A percentile compares a stretch with the other conserved stretches of the same genome.
Conservation (phyloP, 495 filamentous ascomycete genomes). For the Barbatosphaeria neglecta region DNA sequence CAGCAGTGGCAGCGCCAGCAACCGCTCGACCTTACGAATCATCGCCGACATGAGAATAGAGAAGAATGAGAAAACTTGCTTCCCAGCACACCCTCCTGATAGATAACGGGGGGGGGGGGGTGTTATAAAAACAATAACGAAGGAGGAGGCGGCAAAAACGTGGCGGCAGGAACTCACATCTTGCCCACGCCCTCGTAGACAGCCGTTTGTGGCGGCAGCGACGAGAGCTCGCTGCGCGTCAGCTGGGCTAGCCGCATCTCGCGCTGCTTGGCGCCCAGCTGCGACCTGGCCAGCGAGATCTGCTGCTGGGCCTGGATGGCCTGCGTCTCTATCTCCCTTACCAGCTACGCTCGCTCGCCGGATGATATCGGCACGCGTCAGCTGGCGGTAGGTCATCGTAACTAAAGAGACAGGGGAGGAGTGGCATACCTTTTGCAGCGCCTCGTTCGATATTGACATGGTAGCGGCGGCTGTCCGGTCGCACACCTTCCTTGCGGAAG, state of each 20-base stretch:
- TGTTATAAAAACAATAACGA: no score
- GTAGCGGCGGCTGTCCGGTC: neutral
- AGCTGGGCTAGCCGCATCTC: slow-evolving; percentile 83
- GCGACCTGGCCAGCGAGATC: slow-evolving; percentile 73
- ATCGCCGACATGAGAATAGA: no score
- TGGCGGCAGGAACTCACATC: slow-evolving; percentile 54
- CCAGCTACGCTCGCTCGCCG: slow-evolving; percentile 45
- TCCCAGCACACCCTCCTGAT: no score
- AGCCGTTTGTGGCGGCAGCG: slow-evolving; percentile 64
- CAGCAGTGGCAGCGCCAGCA: no score
- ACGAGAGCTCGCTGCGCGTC: slow-evolving; percentile 68
- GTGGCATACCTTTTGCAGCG: slow-evolving; percentile 71
- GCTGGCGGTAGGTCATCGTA: neutral
- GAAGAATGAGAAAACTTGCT: no score
- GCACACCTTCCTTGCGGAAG: neutral
- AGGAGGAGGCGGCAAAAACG: no score
- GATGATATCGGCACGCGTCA: slow-evolving; percentile 1
- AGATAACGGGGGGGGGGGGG: slow-evolving; percentile 2
- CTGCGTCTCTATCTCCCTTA: slow-evolving; percentile 88
- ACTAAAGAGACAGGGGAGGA: no score
- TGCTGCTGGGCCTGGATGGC: slow-evolving; percentile 83
- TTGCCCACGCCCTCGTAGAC: slow-evolving; percentile 95
- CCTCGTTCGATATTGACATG: slow-evolving; percentile 96
- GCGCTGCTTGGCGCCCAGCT: slow-evolving; percentile 75
- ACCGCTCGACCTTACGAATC: no score